A percentile compares a stretch with the other conserved stretches of the same genome.
Conservation (phyloP, 352 stramenopile genomes). For the Thalassiosira hispida region DNA sequence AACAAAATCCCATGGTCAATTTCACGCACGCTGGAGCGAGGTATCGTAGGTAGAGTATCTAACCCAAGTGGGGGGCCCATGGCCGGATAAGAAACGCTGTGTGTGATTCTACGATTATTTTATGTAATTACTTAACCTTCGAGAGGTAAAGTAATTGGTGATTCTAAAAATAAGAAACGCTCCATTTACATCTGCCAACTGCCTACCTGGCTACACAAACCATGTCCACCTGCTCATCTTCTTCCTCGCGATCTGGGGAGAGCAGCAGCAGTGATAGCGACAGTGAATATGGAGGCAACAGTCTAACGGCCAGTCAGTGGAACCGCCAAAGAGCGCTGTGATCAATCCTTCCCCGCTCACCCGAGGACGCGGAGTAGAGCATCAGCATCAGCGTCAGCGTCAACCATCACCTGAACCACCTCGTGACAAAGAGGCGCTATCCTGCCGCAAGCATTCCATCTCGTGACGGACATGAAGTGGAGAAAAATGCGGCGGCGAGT, state of each 20-base stretch:
- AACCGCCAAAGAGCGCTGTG: conserved; percentile 1
- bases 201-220: no score
- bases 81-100: no score
- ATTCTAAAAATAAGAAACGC: no score
- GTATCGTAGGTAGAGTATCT: no score
- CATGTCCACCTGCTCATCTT: not conserved
- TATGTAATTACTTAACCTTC: no score
- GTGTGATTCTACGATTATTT: no score
- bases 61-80: no score
- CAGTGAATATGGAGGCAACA: conserved; percentile 1
- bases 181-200: no score
- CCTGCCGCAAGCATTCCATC: not conserved
- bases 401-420: conserved; percentile 7
- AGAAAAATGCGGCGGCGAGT: not conserved
- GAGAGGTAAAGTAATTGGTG: no score
- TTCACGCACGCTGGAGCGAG: no score
- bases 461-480: not conserved
- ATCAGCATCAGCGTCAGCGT: not conserved
- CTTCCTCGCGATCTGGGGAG: not conserved
- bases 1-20: no score
- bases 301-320: conserved; percentile 23
- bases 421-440: conserved; percentile 17
- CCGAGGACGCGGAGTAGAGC: not conserved
- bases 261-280: conserved; percentile 7
- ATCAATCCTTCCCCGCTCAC: not conserved